Base-by-base conservation (phyloP, 2,329 filamentous ascomycete genomes). In the Penicillium sp. region DNA sequence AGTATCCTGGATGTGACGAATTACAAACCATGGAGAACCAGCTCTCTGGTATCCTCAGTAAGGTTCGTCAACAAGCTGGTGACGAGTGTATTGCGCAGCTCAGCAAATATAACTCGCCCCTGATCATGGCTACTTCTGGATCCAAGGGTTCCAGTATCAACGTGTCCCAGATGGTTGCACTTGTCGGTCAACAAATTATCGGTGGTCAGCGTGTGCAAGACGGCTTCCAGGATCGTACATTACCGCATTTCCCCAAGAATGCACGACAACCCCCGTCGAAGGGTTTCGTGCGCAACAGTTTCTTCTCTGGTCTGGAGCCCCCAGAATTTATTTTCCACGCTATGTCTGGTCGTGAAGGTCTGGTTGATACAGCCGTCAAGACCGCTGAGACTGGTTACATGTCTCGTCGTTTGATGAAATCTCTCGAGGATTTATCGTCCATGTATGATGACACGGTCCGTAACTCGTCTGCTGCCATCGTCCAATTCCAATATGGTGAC, bases 361-460 rank as follows among this genome's bases (percentile, higher is more conserved):
- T 99, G 62, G 92, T 99, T 68, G 94, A 99, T 83, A 99, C 94
- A 2, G 94, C 94, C 57, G 94, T 97, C 77, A 99, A 99, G 79
- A 99, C 94, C 49, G 94, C 94, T 49, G 94, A 99, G 74, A 99
- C 94, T 10, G 94, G 94, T 61, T 99, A 99, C 76, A 99, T 99
- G 94, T 97, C 93, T 59, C 87, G 94, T 76, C 87, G 94, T 63
- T 74, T 99, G 70, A 99, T 99, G 93, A 99, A 99, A 75, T 96
- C 91, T 3, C 77, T 99, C 45, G 94, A 99, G 70, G 94, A 99
- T 78, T 78, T 97, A 3, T 96, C 92, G 0, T 91, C 90, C 0
- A 86, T 91, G 65, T 99, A 99, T 66, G 94, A 99, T 66, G 85
- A 95, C 66, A 99, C 94, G 0, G 93, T 99, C 0, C 85, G 94